Base-by-base conservation (phyloP, 805 yeast species). In the Kazachstania bromeliacearum region DNA sequence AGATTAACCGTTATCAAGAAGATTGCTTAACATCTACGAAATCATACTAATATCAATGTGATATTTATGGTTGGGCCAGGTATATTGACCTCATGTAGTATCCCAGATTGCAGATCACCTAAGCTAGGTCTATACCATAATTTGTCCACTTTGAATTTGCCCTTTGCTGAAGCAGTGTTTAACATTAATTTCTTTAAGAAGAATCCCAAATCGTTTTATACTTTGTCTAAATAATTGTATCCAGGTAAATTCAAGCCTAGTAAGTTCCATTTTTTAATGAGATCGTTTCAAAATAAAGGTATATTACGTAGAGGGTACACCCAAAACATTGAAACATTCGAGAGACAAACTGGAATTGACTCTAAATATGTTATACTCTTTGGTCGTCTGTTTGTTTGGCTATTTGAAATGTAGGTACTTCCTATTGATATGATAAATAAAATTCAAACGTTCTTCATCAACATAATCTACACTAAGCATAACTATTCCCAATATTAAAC, bases 91-190 rank as follows among this genome's bases (percentile, higher is more conserved):
- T 67, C 83, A 3, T 87, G 94, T 32, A 97, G 97, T 0, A 89
- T 88, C 31, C 98, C 97, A 0, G 98, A 89, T 57, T 89, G 89
- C 57, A 67, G 97, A 46, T 77, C 94, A 14, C 96, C 96, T 1
- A 72, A 75, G 29, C 89, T 97, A 1, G 94, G 94, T 0, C 68
- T 89, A 5, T 89, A 89, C 51, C 74, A 87, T 44, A 89, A 89
- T 54, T 64, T 89, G 34, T 68, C 79, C 15, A 68, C 75, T 44
- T 66, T 88, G 26, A 69, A 83, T 24, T 63, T 89, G 33, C 97
- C 97, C 5, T 87, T 75, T 55, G 92, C 96, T 1, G 98, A 89
- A 54, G 96, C 96, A 0, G 96, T 89, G 1, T 89, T 89, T 55
- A 96, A 88, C 53, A 79, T 89, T 28, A 88, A 79, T 14, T 89